These are phyloP conservation scores for Rhytidhysteron rufulum DNA, from an alignment of 2,329 filamentous ascomycete species.

Conservation along the genomic window DNA sequence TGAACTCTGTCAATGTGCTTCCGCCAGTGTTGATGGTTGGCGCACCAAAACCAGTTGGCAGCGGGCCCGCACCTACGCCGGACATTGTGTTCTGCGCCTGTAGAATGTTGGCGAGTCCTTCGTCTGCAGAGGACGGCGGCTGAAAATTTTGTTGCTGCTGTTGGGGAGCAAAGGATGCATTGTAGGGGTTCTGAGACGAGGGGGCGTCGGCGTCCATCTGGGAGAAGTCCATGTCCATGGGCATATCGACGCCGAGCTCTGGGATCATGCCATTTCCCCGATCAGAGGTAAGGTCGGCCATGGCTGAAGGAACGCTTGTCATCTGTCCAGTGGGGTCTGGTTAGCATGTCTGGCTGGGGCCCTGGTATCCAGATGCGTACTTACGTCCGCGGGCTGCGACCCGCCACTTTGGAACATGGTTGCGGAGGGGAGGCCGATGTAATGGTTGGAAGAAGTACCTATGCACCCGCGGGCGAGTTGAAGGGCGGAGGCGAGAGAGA, in stretches of 20 bases:
- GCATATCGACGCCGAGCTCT: constrained; percentile 43
- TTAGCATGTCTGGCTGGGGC: constrained; percentile 11
- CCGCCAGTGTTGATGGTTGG: constrained; percentile 40
- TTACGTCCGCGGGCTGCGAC: constrained; percentile 26
- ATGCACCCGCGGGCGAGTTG: no score
- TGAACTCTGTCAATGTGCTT: constrained; percentile 63
- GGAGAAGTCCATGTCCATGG: constrained; percentile 46
- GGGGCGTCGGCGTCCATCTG: constrained; percentile 22
- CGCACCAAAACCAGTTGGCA: constrained; percentile 52
- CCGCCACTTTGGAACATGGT: constrained; percentile 33
- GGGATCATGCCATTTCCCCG: constrained; percentile 35
- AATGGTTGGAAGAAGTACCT: no score
- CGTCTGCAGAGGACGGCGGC: constrained; percentile 10
- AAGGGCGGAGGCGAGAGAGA: no score
- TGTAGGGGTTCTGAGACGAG: constrained; percentile 19
- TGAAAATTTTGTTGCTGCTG: constrained; percentile 25
- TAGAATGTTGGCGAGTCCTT: constrained; percentile 22
- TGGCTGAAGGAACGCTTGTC: constrained; percentile 18
- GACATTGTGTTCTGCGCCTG: constrained; percentile 30
- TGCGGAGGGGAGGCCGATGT: no score
- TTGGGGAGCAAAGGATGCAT: constrained; percentile 13
- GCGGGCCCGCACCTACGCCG: constrained; percentile 52
- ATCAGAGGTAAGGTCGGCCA: constrained; percentile 21
- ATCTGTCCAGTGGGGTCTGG: constrained; percentile 21
- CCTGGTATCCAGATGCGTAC: constrained; percentile 10